phyloP scores from a whole-genome alignment of 345 rosid species.

The Brassica juncea region DNA sequence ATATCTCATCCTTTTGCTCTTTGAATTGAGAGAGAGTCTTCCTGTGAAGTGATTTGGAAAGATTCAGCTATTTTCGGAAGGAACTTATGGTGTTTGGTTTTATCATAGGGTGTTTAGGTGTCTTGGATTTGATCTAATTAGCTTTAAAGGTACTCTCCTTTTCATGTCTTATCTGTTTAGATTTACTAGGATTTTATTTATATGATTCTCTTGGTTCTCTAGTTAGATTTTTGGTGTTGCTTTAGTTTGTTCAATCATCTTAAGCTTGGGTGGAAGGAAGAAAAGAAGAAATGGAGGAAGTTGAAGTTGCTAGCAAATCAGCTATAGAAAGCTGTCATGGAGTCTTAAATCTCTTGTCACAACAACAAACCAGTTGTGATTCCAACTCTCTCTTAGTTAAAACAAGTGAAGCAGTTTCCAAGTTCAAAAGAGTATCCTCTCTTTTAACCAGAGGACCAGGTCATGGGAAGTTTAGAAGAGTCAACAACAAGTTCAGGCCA shows the following conservation, averaged over 20 bases:
- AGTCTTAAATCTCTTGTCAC: conserved; percentile 52
- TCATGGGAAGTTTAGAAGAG: conserved; percentile 56
- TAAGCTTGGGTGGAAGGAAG: conserved; percentile 1
- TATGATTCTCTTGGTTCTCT: conserved; percentile 1
- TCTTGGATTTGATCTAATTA: conserved; percentile 17
- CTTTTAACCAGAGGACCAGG: conserved; percentile 48
- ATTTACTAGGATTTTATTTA: conserved; percentile 14
- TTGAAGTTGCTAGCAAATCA: conserved; percentile 56
- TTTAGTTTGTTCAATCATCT: conserved; percentile 21
- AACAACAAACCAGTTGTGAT: conserved; percentile 49
- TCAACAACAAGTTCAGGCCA: conserved; percentile 50
- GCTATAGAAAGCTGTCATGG: conserved; percentile 60
- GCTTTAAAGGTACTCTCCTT: conserved; percentile 6
- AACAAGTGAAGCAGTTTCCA: conserved; percentile 59
- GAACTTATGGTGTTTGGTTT: conserved; percentile 32
- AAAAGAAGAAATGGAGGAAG: conserved; percentile 46
- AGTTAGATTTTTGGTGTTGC: conserved; percentile 10
- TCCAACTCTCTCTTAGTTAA: conserved; percentile 45
- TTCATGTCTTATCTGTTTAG: conserved; percentile 17
- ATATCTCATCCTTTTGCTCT: conserved; percentile 23
- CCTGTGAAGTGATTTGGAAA: conserved; percentile 11
- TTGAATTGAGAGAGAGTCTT: neutral
- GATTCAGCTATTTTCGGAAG: conserved; percentile 6
- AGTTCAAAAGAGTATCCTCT: conserved; percentile 62
- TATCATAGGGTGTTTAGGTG: neutral